Evolutionary conservation across 2,329 filamentous ascomycete genomes (phyloP).

Genomic region (Cladosporium sp.): DNA sequence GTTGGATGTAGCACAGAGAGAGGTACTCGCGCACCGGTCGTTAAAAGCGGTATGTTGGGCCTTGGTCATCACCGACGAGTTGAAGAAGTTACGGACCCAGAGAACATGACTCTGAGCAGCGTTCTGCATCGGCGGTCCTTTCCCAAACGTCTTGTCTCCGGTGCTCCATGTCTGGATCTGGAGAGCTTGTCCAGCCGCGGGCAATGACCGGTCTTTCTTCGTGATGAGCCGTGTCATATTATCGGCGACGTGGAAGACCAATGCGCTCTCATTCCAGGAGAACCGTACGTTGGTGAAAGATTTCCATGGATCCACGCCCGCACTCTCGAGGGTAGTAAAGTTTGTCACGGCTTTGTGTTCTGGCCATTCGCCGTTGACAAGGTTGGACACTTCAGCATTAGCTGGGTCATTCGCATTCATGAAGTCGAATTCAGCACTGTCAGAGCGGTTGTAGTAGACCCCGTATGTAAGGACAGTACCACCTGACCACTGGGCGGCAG

Average conservation of each 20-base stretch:
- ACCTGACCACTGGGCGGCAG: conserved; percentile 18
- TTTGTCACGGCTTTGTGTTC: conserved; percentile 39
- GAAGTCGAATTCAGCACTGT: conserved; percentile 43
- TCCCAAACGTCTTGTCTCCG: conserved; percentile 46
- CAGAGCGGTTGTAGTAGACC: conserved; percentile 44
- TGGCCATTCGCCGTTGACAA: conserved; percentile 45
- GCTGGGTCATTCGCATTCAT: conserved; percentile 44
- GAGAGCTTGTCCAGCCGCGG: conserved; percentile 43
- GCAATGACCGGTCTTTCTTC: conserved; percentile 36
- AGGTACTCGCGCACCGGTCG: conserved; percentile 10
- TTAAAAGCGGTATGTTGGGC: conserved; percentile 21
- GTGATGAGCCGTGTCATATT: conserved; percentile 37
- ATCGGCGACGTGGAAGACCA: conserved; percentile 44
- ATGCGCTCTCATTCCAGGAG: conserved; percentile 45
- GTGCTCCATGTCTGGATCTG: conserved; percentile 48
- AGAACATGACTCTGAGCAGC: conserved; percentile 42
- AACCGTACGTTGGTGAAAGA: conserved; percentile 46
- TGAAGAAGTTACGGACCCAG: conserved; percentile 50
- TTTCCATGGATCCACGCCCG: conserved; percentile 40
- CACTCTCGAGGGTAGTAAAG: conserved; percentile 33
- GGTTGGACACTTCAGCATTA: conserved; percentile 42
- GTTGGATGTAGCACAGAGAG: conserved; percentile 19
- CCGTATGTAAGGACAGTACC: conserved; percentile 47
- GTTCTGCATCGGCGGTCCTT: conserved; percentile 42
- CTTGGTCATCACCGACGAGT: conserved; percentile 43